Evolutionary conservation across 306 rosid genomes (phyloP).

Genomic region (Cicer yamashitae): DNA sequence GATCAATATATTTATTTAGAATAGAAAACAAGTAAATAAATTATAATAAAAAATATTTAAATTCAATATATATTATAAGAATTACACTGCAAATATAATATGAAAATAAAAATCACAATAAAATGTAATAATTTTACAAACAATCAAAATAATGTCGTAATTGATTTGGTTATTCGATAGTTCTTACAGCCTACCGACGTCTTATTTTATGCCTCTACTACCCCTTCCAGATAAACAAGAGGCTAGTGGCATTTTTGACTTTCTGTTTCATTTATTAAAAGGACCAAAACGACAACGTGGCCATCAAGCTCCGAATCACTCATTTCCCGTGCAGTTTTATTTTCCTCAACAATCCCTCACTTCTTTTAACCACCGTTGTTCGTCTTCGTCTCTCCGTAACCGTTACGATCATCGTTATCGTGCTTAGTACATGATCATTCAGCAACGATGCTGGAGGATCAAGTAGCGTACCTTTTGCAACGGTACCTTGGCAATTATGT

Average conservation of each 20-base stretch:
- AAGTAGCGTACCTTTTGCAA: slow-evolving; percentile 92
- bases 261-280: background rate
- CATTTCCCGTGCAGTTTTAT: slow-evolving; percentile 14
- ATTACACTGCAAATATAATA: no score
- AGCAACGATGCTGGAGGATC: slow-evolving; percentile 94
- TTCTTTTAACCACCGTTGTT: background rate
- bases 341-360: background rate
- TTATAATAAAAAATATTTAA: no score
- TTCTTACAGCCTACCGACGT: background rate
- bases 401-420: slow-evolving; percentile 34
- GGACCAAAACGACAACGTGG: slow-evolving; percentile 43
- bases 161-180: no score
- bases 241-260: background rate
- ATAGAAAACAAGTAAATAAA: no score
- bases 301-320: slow-evolving; percentile 52
- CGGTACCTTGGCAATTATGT: slow-evolving; percentile 97
- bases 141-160: no score
- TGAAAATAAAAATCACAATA: no score
- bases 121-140: no score
- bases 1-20: no score
- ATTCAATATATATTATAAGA: no score
- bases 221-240: slow-evolving; percentile 16
- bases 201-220: background rate
- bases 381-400: slow-evolving; percentile 28
- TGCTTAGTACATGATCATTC: slow-evolving; percentile 43